A percentile compares a stretch with the other conserved stretches of the same genome.
Conservation (phyloP, 768 basidiomycete genomes). For the Pisolithus orientalis region DNA sequence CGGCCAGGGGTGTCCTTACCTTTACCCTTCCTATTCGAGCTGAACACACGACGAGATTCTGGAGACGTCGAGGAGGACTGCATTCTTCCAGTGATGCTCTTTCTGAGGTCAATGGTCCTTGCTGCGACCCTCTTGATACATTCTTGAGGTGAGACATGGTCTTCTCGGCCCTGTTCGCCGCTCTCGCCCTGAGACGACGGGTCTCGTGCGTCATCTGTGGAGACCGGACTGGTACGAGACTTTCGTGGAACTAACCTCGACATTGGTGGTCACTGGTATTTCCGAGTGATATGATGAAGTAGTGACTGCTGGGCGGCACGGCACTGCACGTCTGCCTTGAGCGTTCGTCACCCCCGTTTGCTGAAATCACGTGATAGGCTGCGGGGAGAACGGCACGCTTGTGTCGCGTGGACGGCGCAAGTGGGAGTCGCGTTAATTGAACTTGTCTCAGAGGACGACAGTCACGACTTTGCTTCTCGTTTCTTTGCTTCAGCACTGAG, state of each 20-base stretch:
- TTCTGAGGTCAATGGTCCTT: slow-evolving; percentile 59
- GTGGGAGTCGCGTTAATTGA: not conserved
- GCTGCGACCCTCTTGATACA: slow-evolving; percentile 50
- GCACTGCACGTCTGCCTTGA: no score
- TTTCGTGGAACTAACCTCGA: slow-evolving; percentile 20
- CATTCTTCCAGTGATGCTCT: slow-evolving; percentile 44
- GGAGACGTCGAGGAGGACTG: slow-evolving; percentile 26
- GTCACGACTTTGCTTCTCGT: slow-evolving; percentile 13
- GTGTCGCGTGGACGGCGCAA: no score
- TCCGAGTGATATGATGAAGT: no score
- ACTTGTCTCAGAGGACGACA: slow-evolving; percentile 14
- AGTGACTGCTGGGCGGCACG: no score
- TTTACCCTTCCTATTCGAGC: slow-evolving; percentile 48
- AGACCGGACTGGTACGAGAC: slow-evolving; percentile 12
- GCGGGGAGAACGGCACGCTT: no score
- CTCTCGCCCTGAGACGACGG: slow-evolving; percentile 25
- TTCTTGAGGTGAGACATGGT: slow-evolving; percentile 30
- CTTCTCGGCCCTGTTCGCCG: slow-evolving; percentile 23
- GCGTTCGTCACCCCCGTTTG: no score
- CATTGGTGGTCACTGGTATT: slow-evolving; percentile 9
- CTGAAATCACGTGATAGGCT: no score
- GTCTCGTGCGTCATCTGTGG: slow-evolving; percentile 18
- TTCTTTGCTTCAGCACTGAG: slow-evolving; percentile 13
- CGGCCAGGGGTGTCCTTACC: slow-evolving; percentile 31
- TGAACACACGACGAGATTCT: slow-evolving; percentile 47